Base-by-base conservation (phyloP, 305 asterid genomes). In the Andrographis paniculata region DNA sequence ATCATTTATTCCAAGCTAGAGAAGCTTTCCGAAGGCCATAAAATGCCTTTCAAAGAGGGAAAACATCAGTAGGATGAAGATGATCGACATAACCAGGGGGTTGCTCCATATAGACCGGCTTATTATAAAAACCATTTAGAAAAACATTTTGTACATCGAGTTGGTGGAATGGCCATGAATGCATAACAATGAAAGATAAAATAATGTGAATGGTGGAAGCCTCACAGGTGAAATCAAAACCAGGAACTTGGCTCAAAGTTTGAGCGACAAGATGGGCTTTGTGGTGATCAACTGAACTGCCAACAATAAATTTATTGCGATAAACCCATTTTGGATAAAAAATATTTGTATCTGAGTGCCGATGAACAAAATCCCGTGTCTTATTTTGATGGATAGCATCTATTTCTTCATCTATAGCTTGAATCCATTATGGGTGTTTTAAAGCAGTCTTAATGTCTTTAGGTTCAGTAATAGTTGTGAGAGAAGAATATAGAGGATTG, bases 261-360 rank as follows among this genome's bases (percentile, higher is more conserved):
- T 56, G 33, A 7, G 54, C 54, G 0, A 45, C 54, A 0, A 56
- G 28, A 1, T 28, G 61, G 0, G 53, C 46, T 24, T 56, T 56
- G 11, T 33, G 39, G 0, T 37, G 36, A 1, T 45, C 54, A 1
- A 56, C 13, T 0, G 53, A 14, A 0, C 53, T 48, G 23, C 46
- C 46, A 0, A 40, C 39, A 5, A 35, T 20, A 12, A 22, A 22
- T n/a, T 56, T 56, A 4, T 31, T 36, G 0, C 31, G 18, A 12
- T 35, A 56, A 9, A 56, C 54, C 54, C 53, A 45, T 46, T 38
- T 35, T 9, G 52, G 46, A 2, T 54, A 44, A 5, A 56, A 10
- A 5, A 56, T 11, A 8, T 56, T 56, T 0, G 28, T 20, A 14
- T 14, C 0, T 6, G 35, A 0, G 0, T 45, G 53, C 1, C 36